phyloP scores from a whole-genome alignment of 805 yeast species.

The Saturnispora bothae region DNA sequence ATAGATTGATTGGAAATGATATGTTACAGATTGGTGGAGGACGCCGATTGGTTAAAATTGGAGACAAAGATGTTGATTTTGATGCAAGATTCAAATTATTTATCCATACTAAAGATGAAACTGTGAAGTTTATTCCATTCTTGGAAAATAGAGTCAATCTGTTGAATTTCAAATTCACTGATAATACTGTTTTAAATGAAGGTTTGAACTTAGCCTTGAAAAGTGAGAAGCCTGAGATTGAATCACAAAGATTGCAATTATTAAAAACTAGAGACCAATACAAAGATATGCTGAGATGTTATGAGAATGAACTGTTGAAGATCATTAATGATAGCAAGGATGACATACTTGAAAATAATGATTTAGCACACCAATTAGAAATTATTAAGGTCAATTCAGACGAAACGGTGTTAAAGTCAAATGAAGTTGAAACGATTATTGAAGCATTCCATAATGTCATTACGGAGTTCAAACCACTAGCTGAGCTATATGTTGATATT shows the following conservation, averaged over 20 bases:
- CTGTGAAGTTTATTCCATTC: slow-evolving; percentile 37
- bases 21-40: slow-evolving; percentile 65
- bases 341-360: slow-evolving; percentile 58
- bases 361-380: slow-evolving; percentile 50
- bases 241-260: slow-evolving; percentile 43
- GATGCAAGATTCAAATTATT: slow-evolving; percentile 52
- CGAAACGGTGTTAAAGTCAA: slow-evolving; percentile 41
- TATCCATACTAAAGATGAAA: slow-evolving; percentile 51
- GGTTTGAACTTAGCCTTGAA: slow-evolving; percentile 47
- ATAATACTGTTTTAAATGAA: slow-evolving; percentile 52
- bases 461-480: slow-evolving; percentile 41
- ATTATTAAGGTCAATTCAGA: slow-evolving; percentile 51
- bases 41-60: slow-evolving; percentile 48
- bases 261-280: slow-evolving; percentile 50
- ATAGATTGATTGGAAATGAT: slow-evolving; percentile 52
- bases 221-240: slow-evolving; percentile 56
- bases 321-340: slow-evolving; percentile 49
- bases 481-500: slow-evolving; percentile 42
- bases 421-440: slow-evolving; percentile 46
- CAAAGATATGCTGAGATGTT: slow-evolving; percentile 36
- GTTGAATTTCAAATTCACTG: slow-evolving; percentile 66
- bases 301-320: slow-evolving; percentile 51
- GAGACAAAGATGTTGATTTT: slow-evolving; percentile 54
- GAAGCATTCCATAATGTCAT: slow-evolving; percentile 39
- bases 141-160: slow-evolving; percentile 52